These are phyloP conservation scores for Brassica rapa DNA, from an alignment of 345 rosid species.

Conservation along the genomic window DNA sequence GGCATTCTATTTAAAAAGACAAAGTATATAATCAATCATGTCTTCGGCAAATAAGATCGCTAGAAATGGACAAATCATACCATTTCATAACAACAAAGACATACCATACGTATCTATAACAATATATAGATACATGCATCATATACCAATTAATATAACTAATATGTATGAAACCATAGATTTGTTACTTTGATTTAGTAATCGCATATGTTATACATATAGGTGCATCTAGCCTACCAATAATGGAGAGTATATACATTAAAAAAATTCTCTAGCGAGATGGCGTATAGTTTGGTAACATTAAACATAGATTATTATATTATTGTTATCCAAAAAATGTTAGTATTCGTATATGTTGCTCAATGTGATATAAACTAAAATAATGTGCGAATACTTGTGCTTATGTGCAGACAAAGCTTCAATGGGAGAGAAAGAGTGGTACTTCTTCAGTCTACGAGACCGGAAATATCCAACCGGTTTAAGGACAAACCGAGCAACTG, in stretches of 20 bases:
- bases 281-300: neutral
- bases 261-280: slow-evolving; percentile 1
- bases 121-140: neutral
- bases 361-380: slow-evolving; percentile 5
- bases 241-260: slow-evolving; percentile 17
- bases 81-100: neutral
- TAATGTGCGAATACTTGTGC: slow-evolving; percentile 7
- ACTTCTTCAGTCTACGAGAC: slow-evolving; percentile 85
- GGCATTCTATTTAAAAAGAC: too few relatives aligned
- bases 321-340: neutral
- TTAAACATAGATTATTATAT: neutral
- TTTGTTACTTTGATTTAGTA: neutral
- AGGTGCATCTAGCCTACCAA: slow-evolving; percentile 42
- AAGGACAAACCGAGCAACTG: slow-evolving; percentile 92
- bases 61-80: neutral
- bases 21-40: neutral
- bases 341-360: neutral
- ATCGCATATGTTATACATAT: slow-evolving; percentile 10
- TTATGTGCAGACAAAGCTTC: slow-evolving; percentile 71
- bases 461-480: slow-evolving; percentile 95
- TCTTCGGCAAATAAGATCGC: slow-evolving; percentile 6
- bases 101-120: neutral
- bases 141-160: slow-evolving; percentile 12
- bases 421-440: slow-evolving; percentile 99
- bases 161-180: slow-evolving; percentile 4